A percentile compares a stretch with the other conserved stretches of the same genome.
Conservation (phyloP, 2,329 filamentous ascomycete genomes). For the Ophiostoma tasmaniense region DNA sequence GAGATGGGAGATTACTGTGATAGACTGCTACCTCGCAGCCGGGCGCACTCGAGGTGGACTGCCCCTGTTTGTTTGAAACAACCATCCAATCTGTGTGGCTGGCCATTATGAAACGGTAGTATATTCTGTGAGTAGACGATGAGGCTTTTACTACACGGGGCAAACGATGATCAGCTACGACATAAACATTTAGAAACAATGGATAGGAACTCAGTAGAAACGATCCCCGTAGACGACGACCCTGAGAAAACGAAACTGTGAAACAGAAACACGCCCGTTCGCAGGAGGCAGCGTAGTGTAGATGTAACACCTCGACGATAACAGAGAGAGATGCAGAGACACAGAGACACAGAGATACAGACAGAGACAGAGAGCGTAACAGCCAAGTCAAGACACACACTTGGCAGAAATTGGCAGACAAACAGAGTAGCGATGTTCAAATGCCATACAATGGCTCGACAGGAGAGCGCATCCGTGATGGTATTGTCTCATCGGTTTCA, state of each 20-base stretch:
- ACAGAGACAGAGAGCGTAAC: too few species aligned
- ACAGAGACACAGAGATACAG: too few species aligned
- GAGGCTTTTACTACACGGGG: not conserved
- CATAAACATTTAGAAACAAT: not conserved
- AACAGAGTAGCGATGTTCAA: not conserved
- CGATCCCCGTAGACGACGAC: too few species aligned
- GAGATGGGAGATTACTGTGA: not conserved
- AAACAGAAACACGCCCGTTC: not conserved
- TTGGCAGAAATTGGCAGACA: not conserved
- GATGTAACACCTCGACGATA: too few species aligned
- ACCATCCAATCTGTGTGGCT: not conserved
- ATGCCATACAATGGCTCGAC: not conserved
- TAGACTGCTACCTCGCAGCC: not conserved
- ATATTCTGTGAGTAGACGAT: not conserved
- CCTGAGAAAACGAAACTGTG: not conserved
- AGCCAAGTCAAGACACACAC: not conserved
- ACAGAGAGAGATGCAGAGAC: too few species aligned
- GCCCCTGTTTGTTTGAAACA: slow-evolving; percentile 1
- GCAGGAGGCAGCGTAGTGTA: not conserved
- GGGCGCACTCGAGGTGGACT: slow-evolving; percentile 3
- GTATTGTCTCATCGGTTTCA: not conserved
- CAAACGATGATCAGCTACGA: not conserved
- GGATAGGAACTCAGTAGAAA: not conserved
- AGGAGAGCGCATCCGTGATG: not conserved
- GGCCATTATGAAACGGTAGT: slow-evolving; percentile 1